phyloP scores from a whole-genome alignment of 441 rosid species.

The Brassica balearica region DNA sequence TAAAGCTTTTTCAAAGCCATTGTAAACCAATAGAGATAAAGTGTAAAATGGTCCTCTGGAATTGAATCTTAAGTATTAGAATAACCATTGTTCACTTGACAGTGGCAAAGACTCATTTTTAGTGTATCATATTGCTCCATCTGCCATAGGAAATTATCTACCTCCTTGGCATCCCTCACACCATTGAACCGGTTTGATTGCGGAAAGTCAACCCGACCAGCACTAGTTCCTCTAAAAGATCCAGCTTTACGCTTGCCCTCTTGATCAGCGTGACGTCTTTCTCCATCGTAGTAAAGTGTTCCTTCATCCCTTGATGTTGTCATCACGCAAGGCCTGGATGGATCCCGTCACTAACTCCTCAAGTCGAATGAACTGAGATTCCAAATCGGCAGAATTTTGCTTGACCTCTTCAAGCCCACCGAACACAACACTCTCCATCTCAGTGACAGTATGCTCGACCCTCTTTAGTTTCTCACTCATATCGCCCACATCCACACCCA shows the following conservation, averaged over 20 bases:
- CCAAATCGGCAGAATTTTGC: not conserved
- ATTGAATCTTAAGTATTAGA: too few species aligned
- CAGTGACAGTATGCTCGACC: not conserved
- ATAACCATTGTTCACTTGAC: too few species aligned
- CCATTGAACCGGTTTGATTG: too few species aligned
- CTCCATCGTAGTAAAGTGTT: not conserved
- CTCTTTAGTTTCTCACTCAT: not conserved
- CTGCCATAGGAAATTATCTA: too few species aligned
- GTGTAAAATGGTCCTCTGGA: too few species aligned
- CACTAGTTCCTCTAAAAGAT: too few species aligned
- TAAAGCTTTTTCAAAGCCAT: too few species aligned
- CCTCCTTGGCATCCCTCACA: too few species aligned
- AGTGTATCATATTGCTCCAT: too few species aligned
- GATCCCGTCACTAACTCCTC: not conserved
- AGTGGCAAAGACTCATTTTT: too few species aligned
- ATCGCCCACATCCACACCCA: not conserved
- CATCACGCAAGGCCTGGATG: not conserved
- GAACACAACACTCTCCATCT: not conserved
- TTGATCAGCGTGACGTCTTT: not conserved
- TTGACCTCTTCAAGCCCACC: not conserved
- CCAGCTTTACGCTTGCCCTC: not conserved
- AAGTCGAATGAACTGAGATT: not conserved
- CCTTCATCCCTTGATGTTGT: not conserved
- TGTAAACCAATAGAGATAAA: too few species aligned
- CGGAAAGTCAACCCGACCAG: too few species aligned